Base-by-base conservation (phyloP, 257 asterid genomes). In the Cinchona pubescens region DNA sequence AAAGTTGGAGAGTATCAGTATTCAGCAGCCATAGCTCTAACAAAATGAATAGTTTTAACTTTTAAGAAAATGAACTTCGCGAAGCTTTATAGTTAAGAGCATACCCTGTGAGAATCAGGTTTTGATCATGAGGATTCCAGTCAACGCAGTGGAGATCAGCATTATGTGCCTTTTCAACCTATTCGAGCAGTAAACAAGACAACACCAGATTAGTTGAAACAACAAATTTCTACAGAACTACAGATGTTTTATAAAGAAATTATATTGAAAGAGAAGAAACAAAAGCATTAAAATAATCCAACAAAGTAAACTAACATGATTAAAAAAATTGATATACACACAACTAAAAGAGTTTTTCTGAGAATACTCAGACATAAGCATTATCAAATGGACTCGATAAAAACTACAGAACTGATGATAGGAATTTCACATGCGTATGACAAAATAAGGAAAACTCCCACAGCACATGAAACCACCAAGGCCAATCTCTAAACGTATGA, bases 61-160 rank as follows among this genome's bases (percentile, higher is more conserved):
- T 15, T 1, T 14, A 15, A 61, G n/a, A 32, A 21, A 12, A 67
- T 8, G 16, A 45, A 30, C 21, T 30, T 59, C 48, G 23, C 49
- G 37, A 69, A 27, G 55, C 5, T 64, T 29, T 21, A 38, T n/a
- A 4, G 34, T 27, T 27, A 25, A 69, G 51, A 34, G 7, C 85
- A 71, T 87, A 92, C 99, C 99, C 99, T 27, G 99, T 95, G 69
- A 95, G 81, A 79, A 95, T 92, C 79, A 87, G 87, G 81, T 92
- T 88, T 80, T 89, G 92, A 81, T 92, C 96, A 59, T 90, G 99
- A 73, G 93, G 88, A 76, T 88, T 95, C 99, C 99, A 95, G 80
- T 95, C 99, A 60, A 95, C 99, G 61, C 99, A 95, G 76, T 95
- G 99, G 88, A 95, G 91, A 90, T 95, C 99, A 71, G 96, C 96